Percentiles rank a stretch among this genome's conserved stretches.
These are phyloP conservation scores for Plantago coronopus DNA, from an alignment of 305 asterid species.

Conservation along the genomic window DNA sequence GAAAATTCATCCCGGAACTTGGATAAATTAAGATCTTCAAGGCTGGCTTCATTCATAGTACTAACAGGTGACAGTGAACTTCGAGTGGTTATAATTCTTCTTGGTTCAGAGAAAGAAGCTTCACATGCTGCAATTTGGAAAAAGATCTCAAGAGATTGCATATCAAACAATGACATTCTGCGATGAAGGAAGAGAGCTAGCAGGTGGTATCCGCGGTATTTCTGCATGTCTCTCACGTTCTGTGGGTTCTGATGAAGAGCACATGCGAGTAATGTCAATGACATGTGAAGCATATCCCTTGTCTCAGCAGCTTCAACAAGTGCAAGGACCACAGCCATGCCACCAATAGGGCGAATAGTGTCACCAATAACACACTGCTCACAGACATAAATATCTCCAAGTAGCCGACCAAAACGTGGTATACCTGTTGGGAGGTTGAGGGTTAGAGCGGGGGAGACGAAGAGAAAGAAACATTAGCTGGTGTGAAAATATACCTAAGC, in stretches of 20 bases:
- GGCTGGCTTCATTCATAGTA: slow-evolving; percentile 51
- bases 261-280: slow-evolving; percentile 77
- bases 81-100: slow-evolving; percentile 39
- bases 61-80: slow-evolving; percentile 52
- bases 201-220: slow-evolving; percentile 91
- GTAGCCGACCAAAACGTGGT: slow-evolving; percentile 97
- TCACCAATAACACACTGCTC: slow-evolving; percentile 92
- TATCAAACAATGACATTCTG: slow-evolving; percentile 92
- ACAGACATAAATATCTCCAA: slow-evolving; percentile 86
- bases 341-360: slow-evolving; percentile 89
- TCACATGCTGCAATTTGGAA: slow-evolving; percentile 98
- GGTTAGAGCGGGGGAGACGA: slow-evolving; percentile 25
- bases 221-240: slow-evolving; percentile 94
- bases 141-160: slow-evolving; percentile 97
- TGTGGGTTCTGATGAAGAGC: slow-evolving; percentile 98
- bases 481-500: slow-evolving; percentile 3
- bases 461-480: slow-evolving; percentile 20
- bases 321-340: slow-evolving; percentile 92
- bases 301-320: slow-evolving; percentile 98
- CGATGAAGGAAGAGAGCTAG: slow-evolving; percentile 92
- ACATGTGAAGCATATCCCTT: slow-evolving; percentile 98
- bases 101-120: slow-evolving; percentile 95
- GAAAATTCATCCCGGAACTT: slow-evolving; percentile 90
- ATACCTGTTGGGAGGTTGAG: slow-evolving; percentile 55
- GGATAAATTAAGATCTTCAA: slow-evolving; percentile 71